Evolutionary conservation across 108 stramenopile species (phyloP).

Genomic region (Parietichytrium sp.): DNA sequence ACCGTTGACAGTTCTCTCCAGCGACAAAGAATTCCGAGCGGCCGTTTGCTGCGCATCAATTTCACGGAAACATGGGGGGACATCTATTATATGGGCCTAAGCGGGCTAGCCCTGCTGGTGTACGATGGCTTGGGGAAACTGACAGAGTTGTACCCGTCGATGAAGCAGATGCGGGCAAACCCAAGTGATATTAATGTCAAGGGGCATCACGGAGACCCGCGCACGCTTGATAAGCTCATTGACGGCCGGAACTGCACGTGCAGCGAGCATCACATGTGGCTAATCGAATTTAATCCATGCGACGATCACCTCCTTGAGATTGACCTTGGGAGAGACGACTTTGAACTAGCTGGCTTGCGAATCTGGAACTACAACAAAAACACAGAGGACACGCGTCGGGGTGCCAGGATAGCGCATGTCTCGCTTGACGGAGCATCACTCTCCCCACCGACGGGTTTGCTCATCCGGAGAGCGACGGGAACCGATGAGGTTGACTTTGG

Average conservation of each 20-base stretch:
- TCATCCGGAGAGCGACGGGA: not conserved
- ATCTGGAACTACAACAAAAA: conserved; percentile 33
- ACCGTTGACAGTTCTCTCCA: too few species aligned
- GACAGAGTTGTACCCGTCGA: not conserved
- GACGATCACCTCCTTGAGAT: not conserved
- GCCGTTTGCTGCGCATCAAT: not conserved
- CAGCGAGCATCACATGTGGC: conserved; percentile 36
- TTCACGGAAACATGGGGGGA: conserved; percentile 25
- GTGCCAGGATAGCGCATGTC: not conserved
- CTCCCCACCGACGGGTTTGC: not conserved
- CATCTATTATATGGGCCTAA: conserved; percentile 32
- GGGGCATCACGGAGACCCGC: conserved; percentile 27
- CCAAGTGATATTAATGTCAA: conserved; percentile 18
- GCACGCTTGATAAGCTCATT: conserved; percentile 22
- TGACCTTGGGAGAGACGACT: conserved; percentile 1
- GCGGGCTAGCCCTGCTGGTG: not conserved
- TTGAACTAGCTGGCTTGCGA: not conserved
- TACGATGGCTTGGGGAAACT: not conserved
- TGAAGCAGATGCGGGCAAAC: not conserved
- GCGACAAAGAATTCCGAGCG: too few species aligned
- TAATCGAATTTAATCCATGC: not conserved
- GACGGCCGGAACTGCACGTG: conserved; percentile 7
- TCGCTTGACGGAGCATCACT: conserved; percentile 7
- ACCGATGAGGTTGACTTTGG: conserved; percentile 36
- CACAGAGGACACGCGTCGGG: conserved; percentile 12